phyloP scores from a whole-genome alignment of 805 yeast genomes.

The Wickerhamomyces sydowiorum region DNA sequence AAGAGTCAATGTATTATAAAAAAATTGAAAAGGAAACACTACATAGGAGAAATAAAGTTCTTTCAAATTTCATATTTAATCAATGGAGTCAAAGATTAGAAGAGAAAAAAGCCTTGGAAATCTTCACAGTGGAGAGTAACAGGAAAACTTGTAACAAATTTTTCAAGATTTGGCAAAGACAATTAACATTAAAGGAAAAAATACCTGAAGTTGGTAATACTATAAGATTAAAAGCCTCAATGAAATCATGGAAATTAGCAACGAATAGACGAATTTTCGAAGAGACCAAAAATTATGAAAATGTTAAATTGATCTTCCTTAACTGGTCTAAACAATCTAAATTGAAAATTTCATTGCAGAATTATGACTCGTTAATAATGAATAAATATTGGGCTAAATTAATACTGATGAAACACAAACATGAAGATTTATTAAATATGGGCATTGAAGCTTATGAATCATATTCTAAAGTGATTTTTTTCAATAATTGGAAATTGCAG shows the following conservation, averaged over 20 bases:
- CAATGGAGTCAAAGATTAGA: conserved; percentile 12
- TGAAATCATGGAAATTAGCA: conserved; percentile 9
- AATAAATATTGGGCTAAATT: conserved; percentile 5
- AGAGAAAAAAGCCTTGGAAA: conserved; percentile 3
- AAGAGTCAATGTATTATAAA: not conserved
- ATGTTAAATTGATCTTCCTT: not conserved
- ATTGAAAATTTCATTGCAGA: not conserved
- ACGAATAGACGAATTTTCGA: not conserved
- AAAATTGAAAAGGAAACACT: not conserved
- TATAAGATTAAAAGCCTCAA: not conserved
- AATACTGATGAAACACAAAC: conserved; percentile 4
- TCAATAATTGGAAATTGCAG: conserved; percentile 13
- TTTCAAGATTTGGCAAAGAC: conserved; percentile 9
- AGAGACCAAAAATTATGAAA: not conserved
- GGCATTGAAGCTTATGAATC: conserved; percentile 9
- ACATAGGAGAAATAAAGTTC: not conserved
- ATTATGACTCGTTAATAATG: not conserved
- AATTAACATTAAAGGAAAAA: conserved; percentile 1
- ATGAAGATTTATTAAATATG: conserved; percentile 6
- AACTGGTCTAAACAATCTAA: conserved; percentile 8
- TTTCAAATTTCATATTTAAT: conserved; percentile 9
- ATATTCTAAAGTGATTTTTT: conserved; percentile 13
- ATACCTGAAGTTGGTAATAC: not conserved
- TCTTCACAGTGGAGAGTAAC: not conserved
- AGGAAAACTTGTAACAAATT: not conserved